A percentile compares a stretch with the other conserved stretches of the same genome.
phyloP scores from a whole-genome alignment of 805 yeast genomes.

The Hanseniaspora nectarophila region DNA sequence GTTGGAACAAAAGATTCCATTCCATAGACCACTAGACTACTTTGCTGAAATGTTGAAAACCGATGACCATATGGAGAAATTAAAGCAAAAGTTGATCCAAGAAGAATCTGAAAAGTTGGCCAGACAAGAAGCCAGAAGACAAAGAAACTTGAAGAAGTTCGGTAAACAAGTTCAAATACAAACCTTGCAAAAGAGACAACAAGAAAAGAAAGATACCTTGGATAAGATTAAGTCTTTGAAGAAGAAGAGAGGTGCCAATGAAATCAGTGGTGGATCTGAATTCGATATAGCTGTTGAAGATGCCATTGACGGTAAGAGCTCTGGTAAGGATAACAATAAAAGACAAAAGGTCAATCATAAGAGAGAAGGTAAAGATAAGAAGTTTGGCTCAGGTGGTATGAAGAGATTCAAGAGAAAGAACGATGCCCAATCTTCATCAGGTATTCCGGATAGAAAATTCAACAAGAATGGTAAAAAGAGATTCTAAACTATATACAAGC shows the following conservation, averaged over 20 bases:
- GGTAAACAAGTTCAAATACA: slow-evolving; percentile 95
- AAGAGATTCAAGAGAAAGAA: slow-evolving; percentile 63
- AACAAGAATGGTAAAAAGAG: slow-evolving; percentile 11
- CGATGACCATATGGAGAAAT: slow-evolving; percentile 94
- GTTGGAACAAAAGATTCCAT: slow-evolving; percentile 64
- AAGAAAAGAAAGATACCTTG: slow-evolving; percentile 79
- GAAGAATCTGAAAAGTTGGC: slow-evolving; percentile 82
- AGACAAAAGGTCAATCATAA: slow-evolving; percentile 44
- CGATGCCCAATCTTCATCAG: slow-evolving; percentile 59
- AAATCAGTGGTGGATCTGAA: slow-evolving; percentile 49
- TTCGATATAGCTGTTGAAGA: slow-evolving; percentile 90
- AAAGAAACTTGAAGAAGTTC: slow-evolving; percentile 87
- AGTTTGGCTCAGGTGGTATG: slow-evolving; percentile 69
- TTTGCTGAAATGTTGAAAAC: slow-evolving; percentile 98
- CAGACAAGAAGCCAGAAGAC: slow-evolving; percentile 83
- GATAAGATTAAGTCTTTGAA: slow-evolving; percentile 85
- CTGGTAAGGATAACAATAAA: slow-evolving; percentile 32
- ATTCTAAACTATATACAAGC: neutral
- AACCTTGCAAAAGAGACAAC: slow-evolving; percentile 83
- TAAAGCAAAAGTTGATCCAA: slow-evolving; percentile 65
- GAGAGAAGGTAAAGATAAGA: slow-evolving; percentile 58
- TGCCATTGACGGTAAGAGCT: slow-evolving; percentile 38
- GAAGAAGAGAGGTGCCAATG: slow-evolving; percentile 72
- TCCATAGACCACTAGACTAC: slow-evolving; percentile 85
- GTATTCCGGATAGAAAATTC: slow-evolving; percentile 34